A percentile compares a stretch with the other conserved stretches of the same genome.
These are phyloP conservation scores for Fomitopsis pulvina DNA, from an alignment of 768 basidiomycete genomes.

Conservation along the genomic window DNA sequence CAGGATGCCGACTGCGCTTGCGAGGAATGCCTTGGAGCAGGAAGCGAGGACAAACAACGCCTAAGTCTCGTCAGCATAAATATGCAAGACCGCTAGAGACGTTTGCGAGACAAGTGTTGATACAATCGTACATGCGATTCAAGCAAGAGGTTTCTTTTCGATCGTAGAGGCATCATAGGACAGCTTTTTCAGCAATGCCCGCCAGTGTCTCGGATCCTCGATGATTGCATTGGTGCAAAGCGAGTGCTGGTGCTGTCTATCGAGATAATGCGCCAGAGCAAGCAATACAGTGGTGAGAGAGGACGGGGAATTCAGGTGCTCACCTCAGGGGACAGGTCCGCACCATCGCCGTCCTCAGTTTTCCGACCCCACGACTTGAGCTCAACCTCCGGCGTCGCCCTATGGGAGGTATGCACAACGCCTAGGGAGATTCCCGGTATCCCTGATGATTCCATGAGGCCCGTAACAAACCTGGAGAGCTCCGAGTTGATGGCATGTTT, in stretches of 20 bases:
- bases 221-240: too few species aligned
- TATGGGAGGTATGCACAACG: slow-evolving; percentile 7
- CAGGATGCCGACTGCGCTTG: slow-evolving; percentile 22
- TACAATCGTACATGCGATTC: too few species aligned
- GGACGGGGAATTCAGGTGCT: too few species aligned
- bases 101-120: too few species aligned
- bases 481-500: slow-evolving; percentile 4
- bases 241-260: too few species aligned
- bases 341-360: slow-evolving; percentile 10
- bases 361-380: slow-evolving; percentile 11
- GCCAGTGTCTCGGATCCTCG: too few species aligned
- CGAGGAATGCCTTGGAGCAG: slow-evolving; percentile 26
- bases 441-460: slow-evolving; percentile 2
- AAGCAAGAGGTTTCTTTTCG: too few species aligned
- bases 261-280: background rate
- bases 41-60: slow-evolving; percentile 26
- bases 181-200: too few species aligned
- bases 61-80: slow-evolving; percentile 8
- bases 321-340: slow-evolving; percentile 12
- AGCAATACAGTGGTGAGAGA: too few species aligned
- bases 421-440: slow-evolving; percentile 14
- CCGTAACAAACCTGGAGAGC: slow-evolving; percentile 8
- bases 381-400: slow-evolving; percentile 2
- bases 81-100: background rate
- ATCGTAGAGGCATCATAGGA: too few species aligned